Conservation (phyloP, 2,329 filamentous ascomycete species). For the Alternaria brassicicola region DNA sequence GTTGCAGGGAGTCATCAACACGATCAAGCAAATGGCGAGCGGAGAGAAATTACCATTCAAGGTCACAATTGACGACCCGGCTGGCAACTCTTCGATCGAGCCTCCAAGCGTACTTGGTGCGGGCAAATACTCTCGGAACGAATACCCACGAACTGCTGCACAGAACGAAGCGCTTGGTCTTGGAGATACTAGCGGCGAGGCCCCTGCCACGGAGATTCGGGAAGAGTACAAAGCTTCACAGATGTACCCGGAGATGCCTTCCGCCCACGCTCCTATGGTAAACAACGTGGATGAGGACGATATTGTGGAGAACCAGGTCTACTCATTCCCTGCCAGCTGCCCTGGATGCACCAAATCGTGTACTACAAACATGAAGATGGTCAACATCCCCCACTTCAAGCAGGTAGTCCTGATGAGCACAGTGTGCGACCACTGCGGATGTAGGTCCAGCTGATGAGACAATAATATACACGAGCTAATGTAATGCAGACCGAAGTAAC, state of each 20-base stretch:
- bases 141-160: slow-evolving; percentile 80
- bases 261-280: slow-evolving; percentile 37
- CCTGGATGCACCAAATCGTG: slow-evolving; percentile 87
- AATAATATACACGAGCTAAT: slow-evolving; percentile 10
- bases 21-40: slow-evolving; percentile 76
- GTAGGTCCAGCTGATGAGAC: slow-evolving; percentile 31
- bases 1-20: slow-evolving; percentile 75
- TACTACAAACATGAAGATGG: slow-evolving; percentile 97
- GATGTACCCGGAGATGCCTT: slow-evolving; percentile 53
- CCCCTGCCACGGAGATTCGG: slow-evolving; percentile 62
- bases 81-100: slow-evolving; percentile 96
- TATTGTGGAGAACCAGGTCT: slow-evolving; percentile 92
- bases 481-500: slow-evolving; percentile 73
- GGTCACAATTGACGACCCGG: slow-evolving; percentile 84
- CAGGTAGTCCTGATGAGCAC: slow-evolving; percentile 96
- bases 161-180: slow-evolving; percentile 89
- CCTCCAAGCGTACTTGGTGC: slow-evolving; percentile 76
- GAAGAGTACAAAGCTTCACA: slow-evolving; percentile 59
- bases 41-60: slow-evolving; percentile 86
- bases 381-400: slow-evolving; percentile 97
- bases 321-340: slow-evolving; percentile 89
- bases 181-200: slow-evolving; percentile 54
- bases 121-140: slow-evolving; percentile 87
- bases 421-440: slow-evolving; percentile 88
- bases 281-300: slow-evolving; percentile 64